Evolutionary conservation across 1,284 basidiomycete genomes (phyloP).

Genomic region (Kalmanozyma brasiliensis): DNA sequence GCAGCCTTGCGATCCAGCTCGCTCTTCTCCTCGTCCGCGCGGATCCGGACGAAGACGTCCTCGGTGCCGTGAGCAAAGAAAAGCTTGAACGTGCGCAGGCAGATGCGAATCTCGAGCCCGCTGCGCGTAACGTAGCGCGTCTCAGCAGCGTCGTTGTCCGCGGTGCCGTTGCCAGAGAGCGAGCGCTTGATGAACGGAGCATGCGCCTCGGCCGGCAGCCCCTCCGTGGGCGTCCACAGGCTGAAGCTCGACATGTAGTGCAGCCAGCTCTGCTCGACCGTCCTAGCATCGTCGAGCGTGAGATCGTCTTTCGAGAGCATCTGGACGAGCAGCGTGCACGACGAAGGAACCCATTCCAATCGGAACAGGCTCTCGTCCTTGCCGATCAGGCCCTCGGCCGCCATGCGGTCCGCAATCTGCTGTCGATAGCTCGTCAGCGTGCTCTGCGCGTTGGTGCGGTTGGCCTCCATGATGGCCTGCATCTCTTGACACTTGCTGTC

Average conservation of each 20-base stretch:
- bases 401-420: slow-evolving; percentile 83
- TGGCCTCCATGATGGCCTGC: slow-evolving; percentile 77
- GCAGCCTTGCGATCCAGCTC: slow-evolving; percentile 35
- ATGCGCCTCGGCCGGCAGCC: slow-evolving; percentile 55
- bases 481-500: slow-evolving; percentile 87
- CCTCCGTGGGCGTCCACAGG: slow-evolving; percentile 67
- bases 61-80: slow-evolving; percentile 69
- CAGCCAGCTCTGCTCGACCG: slow-evolving; percentile 84
- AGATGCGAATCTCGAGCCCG: slow-evolving; percentile 72
- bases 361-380: slow-evolving; percentile 91
- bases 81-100: slow-evolving; percentile 69
- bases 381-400: slow-evolving; percentile 83
- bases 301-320: slow-evolving; percentile 89
- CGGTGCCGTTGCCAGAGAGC: slow-evolving; percentile 34
- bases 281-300: slow-evolving; percentile 84
- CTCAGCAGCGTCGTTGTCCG: slow-evolving; percentile 36
- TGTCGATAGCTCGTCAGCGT: slow-evolving; percentile 76
- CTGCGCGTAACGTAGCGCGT: slow-evolving; percentile 68
- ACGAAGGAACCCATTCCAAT: slow-evolving; percentile 81
- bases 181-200: slow-evolving; percentile 63
- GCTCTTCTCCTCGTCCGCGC: slow-evolving; percentile 28
- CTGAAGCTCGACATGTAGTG: slow-evolving; percentile 87
- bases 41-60: slow-evolving; percentile 67
- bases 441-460: slow-evolving; percentile 59
- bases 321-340: slow-evolving; percentile 81